Conservation (phyloP, 352 stramenopile species). For the Peronosclerospora sorghi region DNA sequence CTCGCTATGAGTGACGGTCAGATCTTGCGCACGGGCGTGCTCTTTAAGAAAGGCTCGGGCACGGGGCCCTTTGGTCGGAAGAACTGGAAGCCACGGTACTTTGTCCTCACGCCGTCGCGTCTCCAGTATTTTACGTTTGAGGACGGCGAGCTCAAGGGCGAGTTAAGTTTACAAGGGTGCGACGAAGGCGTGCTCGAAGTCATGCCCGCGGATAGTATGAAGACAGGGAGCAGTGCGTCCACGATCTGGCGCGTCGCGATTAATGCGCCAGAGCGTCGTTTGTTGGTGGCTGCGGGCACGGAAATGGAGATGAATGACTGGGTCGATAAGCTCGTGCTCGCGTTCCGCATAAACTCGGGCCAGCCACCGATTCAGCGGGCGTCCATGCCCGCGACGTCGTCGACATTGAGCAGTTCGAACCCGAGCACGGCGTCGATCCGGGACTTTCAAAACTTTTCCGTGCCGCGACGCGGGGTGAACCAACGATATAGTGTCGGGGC, state of each 20-base stretch:
- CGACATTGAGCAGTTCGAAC: slow-evolving; percentile 1
- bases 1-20: slow-evolving; percentile 24
- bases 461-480: slow-evolving; percentile 24
- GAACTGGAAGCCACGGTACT: slow-evolving; percentile 77
- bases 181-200: slow-evolving; percentile 55
- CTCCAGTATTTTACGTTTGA: slow-evolving; percentile 77
- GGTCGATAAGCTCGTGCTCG: slow-evolving; percentile 62
- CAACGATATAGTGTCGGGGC: slow-evolving; percentile 34
- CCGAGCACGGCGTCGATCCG: slow-evolving; percentile 28
- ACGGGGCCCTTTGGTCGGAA: slow-evolving; percentile 50
- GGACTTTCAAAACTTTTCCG: slow-evolving; percentile 77
- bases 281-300: slow-evolving; percentile 56
- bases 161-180: slow-evolving; percentile 57
- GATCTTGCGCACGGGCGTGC: slow-evolving; percentile 59
- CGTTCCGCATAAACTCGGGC: slow-evolving; percentile 46
- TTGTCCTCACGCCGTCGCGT: slow-evolving; percentile 46
- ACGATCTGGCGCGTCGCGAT: slow-evolving; percentile 76
- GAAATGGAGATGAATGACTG: slow-evolving; percentile 84
- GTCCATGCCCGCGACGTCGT: slow-evolving; percentile 18
- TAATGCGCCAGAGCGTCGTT: slow-evolving; percentile 40
- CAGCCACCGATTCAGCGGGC: slow-evolving; percentile 21
- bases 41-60: slow-evolving; percentile 76
- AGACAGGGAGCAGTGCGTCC: slow-evolving; percentile 52
- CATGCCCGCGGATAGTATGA: slow-evolving; percentile 68
- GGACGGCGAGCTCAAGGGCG: slow-evolving; percentile 59